Evolutionary conservation across 352 stramenopile genomes (phyloP).

Genomic region (Phytophthora tubulina): DNA sequence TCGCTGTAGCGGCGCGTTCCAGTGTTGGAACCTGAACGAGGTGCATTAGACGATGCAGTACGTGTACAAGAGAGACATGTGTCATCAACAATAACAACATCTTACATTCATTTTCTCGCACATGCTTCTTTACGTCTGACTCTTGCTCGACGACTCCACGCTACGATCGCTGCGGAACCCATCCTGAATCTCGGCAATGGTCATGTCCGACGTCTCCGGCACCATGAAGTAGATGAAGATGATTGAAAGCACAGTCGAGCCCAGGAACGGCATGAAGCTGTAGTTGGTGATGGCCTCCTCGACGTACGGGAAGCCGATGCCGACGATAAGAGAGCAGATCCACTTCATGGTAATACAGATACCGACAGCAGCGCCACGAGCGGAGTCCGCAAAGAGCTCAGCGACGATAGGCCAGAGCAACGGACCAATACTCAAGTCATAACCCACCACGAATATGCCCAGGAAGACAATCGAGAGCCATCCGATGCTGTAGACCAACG

Average conservation of each 20-base stretch:
- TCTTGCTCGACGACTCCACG: conserved; percentile 29
- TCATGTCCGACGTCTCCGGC: conserved; percentile 71
- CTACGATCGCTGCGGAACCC: conserved; percentile 42
- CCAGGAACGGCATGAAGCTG: conserved; percentile 62
- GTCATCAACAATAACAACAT: conserved; percentile 6
- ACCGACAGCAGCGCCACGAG: conserved; percentile 49
- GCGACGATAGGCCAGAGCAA: conserved; percentile 59
- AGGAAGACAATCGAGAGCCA: conserved; percentile 59
- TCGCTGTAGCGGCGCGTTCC: neutral
- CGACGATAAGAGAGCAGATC: conserved; percentile 56
- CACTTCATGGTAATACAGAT: conserved; percentile 65
- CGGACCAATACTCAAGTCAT: conserved; percentile 63
- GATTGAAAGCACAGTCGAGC: conserved; percentile 42
- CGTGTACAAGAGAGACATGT: neutral
- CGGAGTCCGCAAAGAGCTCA: conserved; percentile 66
- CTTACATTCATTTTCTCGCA: conserved; percentile 8
- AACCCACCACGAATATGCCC: conserved; percentile 55
- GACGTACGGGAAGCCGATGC: conserved; percentile 66
- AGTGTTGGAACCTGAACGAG: neutral
- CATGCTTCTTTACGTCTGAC: conserved; percentile 18
- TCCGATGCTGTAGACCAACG: conserved; percentile 41
- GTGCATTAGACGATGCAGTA: neutral
- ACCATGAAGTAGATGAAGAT: conserved; percentile 58
- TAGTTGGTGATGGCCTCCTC: conserved; percentile 56
- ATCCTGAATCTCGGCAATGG: conserved; percentile 68